These are phyloP conservation scores for Fusarium hainanense DNA, from an alignment of 2,329 filamentous ascomycete species.

Conservation along the genomic window DNA sequence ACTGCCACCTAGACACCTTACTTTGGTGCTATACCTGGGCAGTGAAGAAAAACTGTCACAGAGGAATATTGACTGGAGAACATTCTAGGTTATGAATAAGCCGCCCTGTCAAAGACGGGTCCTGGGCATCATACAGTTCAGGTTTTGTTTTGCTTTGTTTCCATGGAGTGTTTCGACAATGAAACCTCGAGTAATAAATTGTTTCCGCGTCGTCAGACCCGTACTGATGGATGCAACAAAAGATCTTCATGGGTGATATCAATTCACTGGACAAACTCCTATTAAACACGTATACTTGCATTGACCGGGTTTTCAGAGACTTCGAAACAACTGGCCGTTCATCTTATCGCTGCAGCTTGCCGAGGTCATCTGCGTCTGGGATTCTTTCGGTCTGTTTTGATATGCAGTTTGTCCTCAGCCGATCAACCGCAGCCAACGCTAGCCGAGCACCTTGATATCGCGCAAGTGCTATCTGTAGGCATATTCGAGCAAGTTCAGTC, in stretches of 20 bases:
- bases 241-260: background rate
- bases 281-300: constrained; percentile 22
- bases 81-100: background rate
- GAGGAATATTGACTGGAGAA: background rate
- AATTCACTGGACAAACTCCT: constrained; percentile 5
- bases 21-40: background rate
- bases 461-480: background rate
- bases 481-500: background rate
- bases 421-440: constrained; percentile 10
- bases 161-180: background rate
- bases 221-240: background rate
- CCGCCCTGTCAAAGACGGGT: background rate
- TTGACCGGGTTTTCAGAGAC: background rate
- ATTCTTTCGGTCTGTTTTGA: background rate
- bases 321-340: constrained; percentile 5
- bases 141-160: constrained; percentile 3
- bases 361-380: background rate
- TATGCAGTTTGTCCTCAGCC: background rate
- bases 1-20: background rate
- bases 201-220: background rate
- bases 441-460: constrained; percentile 6
- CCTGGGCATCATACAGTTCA: background rate
- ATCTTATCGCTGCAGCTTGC: constrained; percentile 6
- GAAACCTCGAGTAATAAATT: background rate
- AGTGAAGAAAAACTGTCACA: background rate